These are phyloP conservation scores for Saturnispora zaruensis DNA, from an alignment of 805 yeast species.

Conservation along the genomic window DNA sequence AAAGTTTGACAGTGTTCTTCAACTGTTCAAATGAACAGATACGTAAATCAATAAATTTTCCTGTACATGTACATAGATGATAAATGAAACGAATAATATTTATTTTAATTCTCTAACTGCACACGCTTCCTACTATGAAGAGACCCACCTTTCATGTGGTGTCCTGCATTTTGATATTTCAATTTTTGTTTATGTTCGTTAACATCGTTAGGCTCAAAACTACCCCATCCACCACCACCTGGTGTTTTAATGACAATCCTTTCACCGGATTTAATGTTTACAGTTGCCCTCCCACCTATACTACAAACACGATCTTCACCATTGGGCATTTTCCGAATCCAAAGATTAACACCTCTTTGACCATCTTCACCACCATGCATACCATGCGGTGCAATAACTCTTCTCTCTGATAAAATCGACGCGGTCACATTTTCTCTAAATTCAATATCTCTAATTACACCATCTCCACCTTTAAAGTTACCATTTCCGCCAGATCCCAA, in stretches of 20 bases:
- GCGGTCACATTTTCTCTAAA: conserved; percentile 65
- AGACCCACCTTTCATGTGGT: conserved; percentile 24
- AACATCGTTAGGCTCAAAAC: conserved; percentile 7
- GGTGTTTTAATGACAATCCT: conserved; percentile 63
- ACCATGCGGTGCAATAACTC: conserved; percentile 82
- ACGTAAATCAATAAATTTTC: background rate
- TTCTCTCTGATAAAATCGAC: conserved; percentile 78
- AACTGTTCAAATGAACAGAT: conserved; percentile 40
- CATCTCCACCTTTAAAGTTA: conserved; percentile 68
- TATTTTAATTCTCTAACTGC: conserved; percentile 25
- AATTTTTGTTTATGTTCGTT: background rate
- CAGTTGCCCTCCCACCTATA: conserved; percentile 67
- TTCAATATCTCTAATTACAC: conserved; percentile 78
- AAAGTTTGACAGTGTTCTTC: conserved; percentile 74
- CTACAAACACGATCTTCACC: conserved; percentile 33
- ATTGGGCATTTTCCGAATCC: conserved; percentile 31
- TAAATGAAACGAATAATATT: background rate
- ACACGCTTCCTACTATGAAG: conserved; percentile 23
- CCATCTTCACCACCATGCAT: conserved; percentile 77
- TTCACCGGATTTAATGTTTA: conserved; percentile 52
- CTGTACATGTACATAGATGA: background rate
- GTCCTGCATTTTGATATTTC: background rate
- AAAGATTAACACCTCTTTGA: conserved; percentile 55
- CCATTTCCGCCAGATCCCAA: conserved; percentile 77
- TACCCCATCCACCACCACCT: conserved; percentile 82